These are phyloP conservation scores for Coprinellus micaceus DNA, from an alignment of 768 basidiomycete genomes.

Conservation along the genomic window DNA sequence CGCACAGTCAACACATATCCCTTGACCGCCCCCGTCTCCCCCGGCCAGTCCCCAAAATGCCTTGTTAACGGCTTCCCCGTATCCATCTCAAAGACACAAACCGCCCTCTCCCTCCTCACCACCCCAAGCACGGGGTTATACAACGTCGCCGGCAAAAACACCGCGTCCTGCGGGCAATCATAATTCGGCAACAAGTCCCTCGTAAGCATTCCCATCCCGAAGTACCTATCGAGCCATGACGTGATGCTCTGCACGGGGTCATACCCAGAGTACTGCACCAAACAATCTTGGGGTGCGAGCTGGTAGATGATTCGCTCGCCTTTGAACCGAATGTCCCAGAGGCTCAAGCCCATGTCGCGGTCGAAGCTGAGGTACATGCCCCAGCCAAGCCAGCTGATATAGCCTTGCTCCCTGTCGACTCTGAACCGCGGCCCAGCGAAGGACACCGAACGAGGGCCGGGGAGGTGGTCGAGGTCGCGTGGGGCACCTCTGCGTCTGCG, in stretches of 20 bases:
- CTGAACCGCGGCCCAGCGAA: constrained; percentile 59
- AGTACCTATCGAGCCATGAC: constrained; percentile 60
- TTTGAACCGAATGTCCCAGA: constrained; percentile 58
- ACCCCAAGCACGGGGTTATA: constrained; percentile 40
- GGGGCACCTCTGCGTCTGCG: constrained; percentile 35
- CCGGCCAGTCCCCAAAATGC: constrained; percentile 49
- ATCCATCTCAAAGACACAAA: constrained; percentile 66
- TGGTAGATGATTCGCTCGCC: constrained; percentile 62
- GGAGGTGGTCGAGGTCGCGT: constrained; percentile 59
- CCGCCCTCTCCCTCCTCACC: constrained; percentile 45
- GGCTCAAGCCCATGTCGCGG: constrained; percentile 60
- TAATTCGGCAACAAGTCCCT: constrained; percentile 64
- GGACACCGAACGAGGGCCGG: constrained; percentile 60
- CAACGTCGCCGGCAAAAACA: constrained; percentile 57
- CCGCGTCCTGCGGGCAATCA: constrained; percentile 62
- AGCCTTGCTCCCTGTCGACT: constrained; percentile 48
- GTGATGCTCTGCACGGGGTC: constrained; percentile 61
- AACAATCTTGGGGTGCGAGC: constrained; percentile 58
- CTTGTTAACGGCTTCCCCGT: constrained; percentile 53
- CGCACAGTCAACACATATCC: constrained; percentile 57
- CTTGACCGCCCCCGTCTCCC: constrained; percentile 60
- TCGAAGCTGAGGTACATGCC: constrained; percentile 58
- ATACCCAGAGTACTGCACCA: constrained; percentile 53
- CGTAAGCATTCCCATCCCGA: constrained; percentile 58
- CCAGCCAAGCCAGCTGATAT: constrained; percentile 71